These are phyloP conservation scores for Aquanectria penicillioides DNA, from an alignment of 2,329 filamentous ascomycete genomes.

Conservation along the genomic window DNA sequence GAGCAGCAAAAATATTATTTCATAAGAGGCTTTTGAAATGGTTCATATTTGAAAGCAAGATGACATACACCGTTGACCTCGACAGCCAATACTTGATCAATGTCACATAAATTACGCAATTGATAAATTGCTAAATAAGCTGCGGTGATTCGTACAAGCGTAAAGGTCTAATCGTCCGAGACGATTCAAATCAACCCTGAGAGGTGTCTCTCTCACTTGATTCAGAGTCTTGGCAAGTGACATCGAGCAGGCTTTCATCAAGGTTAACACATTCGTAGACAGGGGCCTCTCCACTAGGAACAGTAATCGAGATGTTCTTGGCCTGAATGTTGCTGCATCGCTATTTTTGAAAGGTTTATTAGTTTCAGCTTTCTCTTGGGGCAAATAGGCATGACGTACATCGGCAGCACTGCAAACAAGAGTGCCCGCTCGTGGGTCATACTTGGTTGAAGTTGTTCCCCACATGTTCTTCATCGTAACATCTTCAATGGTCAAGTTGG, in stretches of 20 bases:
- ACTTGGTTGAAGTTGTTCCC: conserved; percentile 42
- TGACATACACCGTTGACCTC: too few species aligned
- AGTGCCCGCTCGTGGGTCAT: conserved; percentile 42
- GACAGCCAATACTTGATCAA: too few species aligned
- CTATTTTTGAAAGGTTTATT: conserved; percentile 20
- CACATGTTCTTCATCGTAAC: conserved; percentile 44
- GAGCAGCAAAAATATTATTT: too few species aligned
- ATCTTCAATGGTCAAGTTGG: conserved; percentile 40
- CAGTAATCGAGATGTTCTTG: conserved; percentile 34
- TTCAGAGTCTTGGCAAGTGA: conserved; percentile 29
- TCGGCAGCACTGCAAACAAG: conserved; percentile 44
- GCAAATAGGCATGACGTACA: conserved; percentile 22
- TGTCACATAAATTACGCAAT: too few species aligned
- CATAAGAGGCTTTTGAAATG: too few species aligned
- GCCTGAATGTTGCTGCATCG: conserved; percentile 38
- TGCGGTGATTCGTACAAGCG: too few species aligned
- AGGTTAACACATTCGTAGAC: conserved; percentile 39
- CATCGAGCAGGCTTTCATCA: conserved; percentile 23
- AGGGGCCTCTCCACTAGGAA: conserved; percentile 35
- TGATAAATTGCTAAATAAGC: too few species aligned
- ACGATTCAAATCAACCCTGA: conserved; percentile 26
- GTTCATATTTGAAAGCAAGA: too few species aligned
- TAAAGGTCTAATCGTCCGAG: too few species aligned
- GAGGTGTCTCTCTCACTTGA: conserved; percentile 26
- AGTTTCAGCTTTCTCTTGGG: accelerated